A percentile compares a stretch with the other conserved stretches of the same genome.
Conservation (phyloP, 108 stramenopile genomes). For the Fistulifera pelliculosa region DNA sequence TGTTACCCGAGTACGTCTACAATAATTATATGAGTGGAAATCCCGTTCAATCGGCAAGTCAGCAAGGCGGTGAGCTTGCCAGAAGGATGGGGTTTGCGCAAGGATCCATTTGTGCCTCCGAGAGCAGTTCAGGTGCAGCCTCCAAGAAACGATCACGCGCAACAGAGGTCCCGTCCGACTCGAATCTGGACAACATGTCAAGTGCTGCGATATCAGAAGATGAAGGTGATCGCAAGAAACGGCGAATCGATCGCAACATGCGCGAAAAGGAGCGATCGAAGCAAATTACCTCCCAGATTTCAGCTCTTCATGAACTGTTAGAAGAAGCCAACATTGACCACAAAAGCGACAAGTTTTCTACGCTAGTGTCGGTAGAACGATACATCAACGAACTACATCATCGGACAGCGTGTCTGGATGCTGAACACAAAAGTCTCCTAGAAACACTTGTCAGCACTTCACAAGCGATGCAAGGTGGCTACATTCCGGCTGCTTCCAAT, state of each 20-base stretch:
- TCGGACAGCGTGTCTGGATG: slow-evolving; percentile 41
- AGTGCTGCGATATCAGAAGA: slow-evolving; percentile 52
- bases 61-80: too few species aligned
- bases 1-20: too few species aligned
- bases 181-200: neutral
- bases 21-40: too few species aligned
- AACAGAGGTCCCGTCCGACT: neutral
- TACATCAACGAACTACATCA: slow-evolving; percentile 64
- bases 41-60: too few species aligned
- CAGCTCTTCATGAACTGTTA: slow-evolving; percentile 45
- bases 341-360: slow-evolving; percentile 73
- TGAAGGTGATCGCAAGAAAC: slow-evolving; percentile 43
- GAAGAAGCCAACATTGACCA: slow-evolving; percentile 43
- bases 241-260: slow-evolving; percentile 62
- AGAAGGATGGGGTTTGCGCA: too few species aligned
- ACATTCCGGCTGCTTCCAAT: slow-evolving; percentile 13
- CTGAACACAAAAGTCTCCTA: slow-evolving; percentile 62
- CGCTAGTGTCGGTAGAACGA: slow-evolving; percentile 53
- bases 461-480: slow-evolving; percentile 31
- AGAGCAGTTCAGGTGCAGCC: neutral
- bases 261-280: slow-evolving; percentile 75
- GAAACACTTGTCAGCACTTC: slow-evolving; percentile 49
- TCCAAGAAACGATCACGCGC: neutral
- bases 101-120: too few species aligned
- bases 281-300: slow-evolving; percentile 61